A percentile compares a stretch with the other conserved stretches of the same genome.
Conservation (phyloP, 495 filamentous ascomycete genomes). For the Xylaria telfairii region DNA sequence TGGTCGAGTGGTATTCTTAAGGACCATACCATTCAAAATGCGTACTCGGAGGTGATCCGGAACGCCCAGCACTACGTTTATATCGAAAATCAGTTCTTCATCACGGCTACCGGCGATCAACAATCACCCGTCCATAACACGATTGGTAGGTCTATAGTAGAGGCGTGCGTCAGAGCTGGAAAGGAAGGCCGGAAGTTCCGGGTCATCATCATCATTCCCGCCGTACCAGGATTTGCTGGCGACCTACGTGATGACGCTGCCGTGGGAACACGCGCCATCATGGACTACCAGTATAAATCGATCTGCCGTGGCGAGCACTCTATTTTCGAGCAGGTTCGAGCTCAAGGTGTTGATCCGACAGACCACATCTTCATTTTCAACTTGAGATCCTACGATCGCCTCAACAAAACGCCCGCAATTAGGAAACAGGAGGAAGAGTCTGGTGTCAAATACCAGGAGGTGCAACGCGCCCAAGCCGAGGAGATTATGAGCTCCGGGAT, state of each 20-base stretch:
- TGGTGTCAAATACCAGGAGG: conserved; percentile 80
- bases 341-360: conserved; percentile 78
- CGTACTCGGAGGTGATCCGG: conserved; percentile 83
- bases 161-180: conserved; percentile 80
- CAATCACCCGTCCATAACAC: conserved; percentile 86
- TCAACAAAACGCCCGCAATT: conserved; percentile 78
- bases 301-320: conserved; percentile 90
- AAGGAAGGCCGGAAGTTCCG: conserved; percentile 90
- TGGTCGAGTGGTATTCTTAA: conserved; percentile 94
- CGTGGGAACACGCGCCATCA: conserved; percentile 87
- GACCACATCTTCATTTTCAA: conserved; percentile 93
- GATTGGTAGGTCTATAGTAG: conserved; percentile 86
- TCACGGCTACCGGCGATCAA: conserved; percentile 88
- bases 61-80: conserved; percentile 91
- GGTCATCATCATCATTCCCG: conserved; percentile 87
- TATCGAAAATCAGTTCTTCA: conserved; percentile 99
- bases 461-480: conserved; percentile 84
- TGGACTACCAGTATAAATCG: conserved; percentile 98
- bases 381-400: conserved; percentile 84
- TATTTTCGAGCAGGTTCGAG: conserved; percentile 79
- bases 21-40: conserved; percentile 92
- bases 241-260: conserved; percentile 84
- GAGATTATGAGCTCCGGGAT: conserved; percentile 82
- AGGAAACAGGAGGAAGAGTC: conserved; percentile 75
- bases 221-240: conserved; percentile 92